A percentile compares a stretch with the other conserved stretches of the same genome.
These are phyloP conservation scores for Hermanozyma aechmeae DNA, from an alignment of 805 yeast species.

Conservation along the genomic window DNA sequence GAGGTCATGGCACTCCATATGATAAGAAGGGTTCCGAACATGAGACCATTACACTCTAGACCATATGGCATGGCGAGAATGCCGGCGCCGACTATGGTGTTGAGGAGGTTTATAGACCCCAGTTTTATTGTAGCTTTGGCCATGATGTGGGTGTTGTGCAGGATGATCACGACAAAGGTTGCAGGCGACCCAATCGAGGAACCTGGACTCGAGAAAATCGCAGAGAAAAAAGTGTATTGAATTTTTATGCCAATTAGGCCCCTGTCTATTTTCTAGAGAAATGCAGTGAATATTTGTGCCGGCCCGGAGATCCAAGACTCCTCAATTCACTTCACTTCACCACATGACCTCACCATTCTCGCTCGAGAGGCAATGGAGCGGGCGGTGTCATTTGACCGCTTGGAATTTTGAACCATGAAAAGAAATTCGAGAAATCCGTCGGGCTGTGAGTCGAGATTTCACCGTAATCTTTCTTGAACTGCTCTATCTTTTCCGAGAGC, in stretches of 20 bases:
- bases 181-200: too few species aligned
- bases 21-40: slow-evolving; percentile 47
- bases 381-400: too few species aligned
- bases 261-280: too few species aligned
- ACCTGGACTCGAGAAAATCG: too few species aligned
- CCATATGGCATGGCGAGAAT: slow-evolving; percentile 69
- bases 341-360: too few species aligned
- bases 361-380: too few species aligned
- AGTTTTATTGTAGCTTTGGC: slow-evolving; percentile 43
- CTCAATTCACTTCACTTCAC: too few species aligned
- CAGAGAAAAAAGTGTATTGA: too few species aligned
- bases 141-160: slow-evolving; percentile 9
- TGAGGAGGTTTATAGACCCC: slow-evolving; percentile 57
- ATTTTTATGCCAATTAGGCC: too few species aligned
- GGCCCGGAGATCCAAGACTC: too few species aligned
- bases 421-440: neutral
- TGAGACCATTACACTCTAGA: slow-evolving; percentile 56
- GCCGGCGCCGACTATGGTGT: slow-evolving; percentile 79
- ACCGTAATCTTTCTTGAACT: neutral
- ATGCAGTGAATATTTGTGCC: too few species aligned
- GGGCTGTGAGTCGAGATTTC: neutral
- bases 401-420: slow-evolving; percentile 1
- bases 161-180: slow-evolving; percentile 2
- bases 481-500: neutral
- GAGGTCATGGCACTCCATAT: slow-evolving; percentile 57